Evolutionary conservation across 331 rosid genomes (phyloP), one percentile per base, ranked within the genome.

Genomic region (Saraca asoca): DNA sequence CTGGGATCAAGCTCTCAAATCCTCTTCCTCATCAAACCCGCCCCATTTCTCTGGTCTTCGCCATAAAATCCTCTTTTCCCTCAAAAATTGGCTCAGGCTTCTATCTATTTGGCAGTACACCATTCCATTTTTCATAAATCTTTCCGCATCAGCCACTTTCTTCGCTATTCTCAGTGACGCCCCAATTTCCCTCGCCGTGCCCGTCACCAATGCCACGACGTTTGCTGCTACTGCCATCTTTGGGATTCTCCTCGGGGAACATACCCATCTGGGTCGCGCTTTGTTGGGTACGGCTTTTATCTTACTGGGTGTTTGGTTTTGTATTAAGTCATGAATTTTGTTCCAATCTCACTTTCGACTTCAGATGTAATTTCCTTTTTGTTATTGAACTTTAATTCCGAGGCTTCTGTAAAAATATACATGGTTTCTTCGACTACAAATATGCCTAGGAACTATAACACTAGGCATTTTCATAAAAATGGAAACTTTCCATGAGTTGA

Each of bases 201-300:
- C 87, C 5, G 78, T 85, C 71, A 85, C 87, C 55, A 85, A 85
- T 71, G 85, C 85, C 18, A 85, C 85, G 41, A 85, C 85, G 4
- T 79, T 85, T 48, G 85, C 87, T 46, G 79, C 90, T 81, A 85
- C 87, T 7, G 87, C 87, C 33, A 77, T 82, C 8, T 77, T 82
- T 35, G 83, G 85, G 12, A 57, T 72, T 56, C 81, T 77, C 12
- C 64, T 82, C 7, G 85, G 83, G 9, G 98, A 93, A 72, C 73
- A 66, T 24, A 85, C 90, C 12, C 88, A 77, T 24, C 75, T 84
- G 52, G 82, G 73, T 9, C 79, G 79, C 48, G 89, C 98, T 60
- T 57, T 82, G 72, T 61, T 87, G 10, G 98, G 96, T 79, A 87
- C 88, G 41, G 82, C 75, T 52, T 66, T 93, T n/a, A 89, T 87